phyloP scores from a whole-genome alignment of 2,329 filamentous ascomycete species.

The Berkeleyomyces basicola region DNA sequence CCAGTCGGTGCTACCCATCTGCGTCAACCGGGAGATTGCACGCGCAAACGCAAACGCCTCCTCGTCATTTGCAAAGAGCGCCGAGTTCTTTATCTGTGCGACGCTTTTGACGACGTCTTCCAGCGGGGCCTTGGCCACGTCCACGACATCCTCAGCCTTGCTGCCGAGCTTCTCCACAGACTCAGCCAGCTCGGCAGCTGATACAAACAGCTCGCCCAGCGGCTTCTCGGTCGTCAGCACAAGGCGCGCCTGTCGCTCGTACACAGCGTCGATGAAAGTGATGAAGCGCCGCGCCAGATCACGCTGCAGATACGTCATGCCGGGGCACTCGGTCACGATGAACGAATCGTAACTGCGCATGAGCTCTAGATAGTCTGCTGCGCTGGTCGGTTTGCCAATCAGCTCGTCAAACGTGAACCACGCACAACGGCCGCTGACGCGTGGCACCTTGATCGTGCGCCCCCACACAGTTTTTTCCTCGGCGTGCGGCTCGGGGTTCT shows the following conservation, averaged over 20 bases:
- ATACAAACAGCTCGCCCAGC: conserved; percentile 71
- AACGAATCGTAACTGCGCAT: conserved; percentile 84
- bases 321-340: conserved; percentile 77
- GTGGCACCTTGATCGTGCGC: conserved; percentile 70
- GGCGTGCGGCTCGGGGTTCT: conserved; percentile 55
- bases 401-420: conserved; percentile 89
- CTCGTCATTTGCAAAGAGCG: conserved; percentile 84
- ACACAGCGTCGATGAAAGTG: conserved; percentile 92
- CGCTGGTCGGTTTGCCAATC: conserved; percentile 73
- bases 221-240: conserved; percentile 83
- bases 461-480: conserved; percentile 84
- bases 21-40: conserved; percentile 64
- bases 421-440: conserved; percentile 72
- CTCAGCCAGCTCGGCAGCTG: conserved; percentile 49
- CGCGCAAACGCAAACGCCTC: conserved; percentile 92
- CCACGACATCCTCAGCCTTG: conserved; percentile 15
- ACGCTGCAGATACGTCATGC: conserved; percentile 72
- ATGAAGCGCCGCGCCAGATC: conserved; percentile 89
- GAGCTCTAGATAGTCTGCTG: conserved; percentile 88
- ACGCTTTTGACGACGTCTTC: conserved; percentile 79
- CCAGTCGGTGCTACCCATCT: conserved; percentile 95
- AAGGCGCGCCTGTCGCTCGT: conserved; percentile 83
- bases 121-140: conserved; percentile 42
- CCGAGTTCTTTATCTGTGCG: conserved; percentile 66
- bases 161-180: conserved; percentile 36